Percentiles rank a stretch among this genome's conserved stretches.
Evolutionary conservation across 2,329 filamentous ascomycete genomes (phyloP).

Genomic region (Diaporthe amygdali): DNA sequence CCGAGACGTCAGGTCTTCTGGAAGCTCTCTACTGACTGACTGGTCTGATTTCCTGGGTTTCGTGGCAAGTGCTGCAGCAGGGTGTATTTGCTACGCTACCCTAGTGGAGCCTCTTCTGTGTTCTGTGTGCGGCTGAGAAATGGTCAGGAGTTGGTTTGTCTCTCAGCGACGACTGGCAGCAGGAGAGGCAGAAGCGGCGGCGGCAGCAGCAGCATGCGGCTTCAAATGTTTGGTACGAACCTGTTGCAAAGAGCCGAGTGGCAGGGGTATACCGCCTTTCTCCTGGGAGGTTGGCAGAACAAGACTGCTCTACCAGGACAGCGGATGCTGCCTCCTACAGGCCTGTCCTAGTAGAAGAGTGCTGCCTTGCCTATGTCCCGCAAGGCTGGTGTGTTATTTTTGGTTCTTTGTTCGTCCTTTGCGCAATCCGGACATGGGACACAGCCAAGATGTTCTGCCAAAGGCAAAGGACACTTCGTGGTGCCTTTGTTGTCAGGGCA

Average conservation of each 20-base stretch:
- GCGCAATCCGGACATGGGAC: constrained; percentile 22
- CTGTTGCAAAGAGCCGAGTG: constrained; percentile 24
- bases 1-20: constrained; percentile 25
- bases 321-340: constrained; percentile 21
- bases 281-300: constrained; percentile 4
- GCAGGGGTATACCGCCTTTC: constrained; percentile 22
- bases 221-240: constrained; percentile 27
- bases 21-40: constrained; percentile 24
- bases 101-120: constrained; percentile 19
- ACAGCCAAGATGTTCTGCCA: constrained; percentile 17
- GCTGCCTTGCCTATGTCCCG: constrained; percentile 20
- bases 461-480: constrained; percentile 21
- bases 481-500: constrained; percentile 25
- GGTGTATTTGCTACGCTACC: constrained; percentile 25
- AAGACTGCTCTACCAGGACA: constrained; percentile 21
- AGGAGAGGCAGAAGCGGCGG: background rate
- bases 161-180: constrained; percentile 12
- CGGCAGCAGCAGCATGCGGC: constrained; percentile 24
- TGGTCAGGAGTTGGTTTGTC: constrained; percentile 24
- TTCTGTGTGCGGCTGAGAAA: constrained; percentile 20
- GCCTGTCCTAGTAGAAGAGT: constrained; percentile 19
- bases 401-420: constrained; percentile 28
- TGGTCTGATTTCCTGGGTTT: constrained; percentile 18
- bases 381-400: constrained; percentile 26
- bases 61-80: constrained; percentile 26